Conservation (phyloP, 1,284 basidiomycete species). For the Heterobasidion annosum region DNA sequence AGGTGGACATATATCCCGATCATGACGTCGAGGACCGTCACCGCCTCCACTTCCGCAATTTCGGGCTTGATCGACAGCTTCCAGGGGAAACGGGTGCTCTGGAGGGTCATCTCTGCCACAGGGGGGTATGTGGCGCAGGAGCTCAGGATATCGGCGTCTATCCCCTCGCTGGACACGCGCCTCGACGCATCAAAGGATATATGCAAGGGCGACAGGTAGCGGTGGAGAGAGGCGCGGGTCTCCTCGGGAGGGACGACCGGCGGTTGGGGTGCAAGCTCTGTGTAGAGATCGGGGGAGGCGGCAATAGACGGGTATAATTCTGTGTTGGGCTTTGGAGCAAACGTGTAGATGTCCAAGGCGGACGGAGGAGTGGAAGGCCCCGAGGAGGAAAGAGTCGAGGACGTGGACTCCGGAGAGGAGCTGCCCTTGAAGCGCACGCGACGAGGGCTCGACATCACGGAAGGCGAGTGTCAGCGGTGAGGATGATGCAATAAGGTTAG, state of each 20-base stretch:
- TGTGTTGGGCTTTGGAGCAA: background rate
- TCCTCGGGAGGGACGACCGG: too few relatives aligned
- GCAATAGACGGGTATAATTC: too few relatives aligned
- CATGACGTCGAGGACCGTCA: background rate
- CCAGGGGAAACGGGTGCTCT: background rate
- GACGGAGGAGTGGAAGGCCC: background rate
- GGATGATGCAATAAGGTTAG: background rate
- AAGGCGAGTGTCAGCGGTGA: background rate
- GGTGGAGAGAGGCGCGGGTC: too few relatives aligned
- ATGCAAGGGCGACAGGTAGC: too few relatives aligned
- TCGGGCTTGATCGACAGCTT: background rate
- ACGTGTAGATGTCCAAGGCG: background rate
- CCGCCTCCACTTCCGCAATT: background rate
- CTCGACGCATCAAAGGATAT: too few relatives aligned
- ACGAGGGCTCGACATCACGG: background rate
- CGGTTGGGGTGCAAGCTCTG: too few relatives aligned
- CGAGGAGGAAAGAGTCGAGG: background rate
- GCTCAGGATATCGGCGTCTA: background rate
- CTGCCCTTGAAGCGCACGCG: background rate
- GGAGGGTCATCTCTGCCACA: background rate
- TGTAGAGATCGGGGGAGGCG: too few relatives aligned
- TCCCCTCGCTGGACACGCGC: background rate
- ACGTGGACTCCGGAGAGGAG: background rate
- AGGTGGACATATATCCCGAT: background rate
- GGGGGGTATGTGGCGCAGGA: background rate